Percentiles rank a stretch among this genome's conserved stretches.
These are phyloP conservation scores for Penicillium argentinense DNA, from an alignment of 495 filamentous ascomycete genomes.

Conservation along the genomic window DNA sequence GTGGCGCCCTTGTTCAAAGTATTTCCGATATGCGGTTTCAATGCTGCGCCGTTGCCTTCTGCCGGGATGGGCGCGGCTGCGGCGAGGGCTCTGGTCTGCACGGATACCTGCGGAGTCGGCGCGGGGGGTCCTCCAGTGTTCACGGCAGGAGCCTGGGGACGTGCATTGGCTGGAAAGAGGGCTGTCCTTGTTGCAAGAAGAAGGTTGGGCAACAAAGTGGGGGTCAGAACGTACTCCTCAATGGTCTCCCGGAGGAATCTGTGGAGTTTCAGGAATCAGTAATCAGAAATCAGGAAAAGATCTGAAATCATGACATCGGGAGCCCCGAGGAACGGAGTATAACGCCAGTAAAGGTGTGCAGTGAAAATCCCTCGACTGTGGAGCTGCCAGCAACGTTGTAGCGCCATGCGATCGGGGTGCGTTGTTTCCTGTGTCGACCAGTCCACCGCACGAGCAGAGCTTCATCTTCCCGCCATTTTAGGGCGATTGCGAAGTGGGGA, in stretches of 20 bases:
- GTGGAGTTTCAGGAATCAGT: slow-evolving; percentile 28
- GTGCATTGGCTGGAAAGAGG: slow-evolving; percentile 77
- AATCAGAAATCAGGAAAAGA: slow-evolving; percentile 3
- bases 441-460: slow-evolving; percentile 9
- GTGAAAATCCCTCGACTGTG: slow-evolving; percentile 20
- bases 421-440: slow-evolving; percentile 8
- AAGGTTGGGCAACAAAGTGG: slow-evolving; percentile 67
- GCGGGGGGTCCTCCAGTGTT: slow-evolving; percentile 20
- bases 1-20: no score
- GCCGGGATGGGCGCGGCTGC: slow-evolving; percentile 4
- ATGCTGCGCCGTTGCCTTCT: slow-evolving; percentile 1
- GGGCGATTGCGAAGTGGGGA: slow-evolving; percentile 22
- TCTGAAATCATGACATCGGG: slow-evolving; percentile 24
- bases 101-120: slow-evolving; percentile 31
- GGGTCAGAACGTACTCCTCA: slow-evolving; percentile 61
- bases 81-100: slow-evolving; percentile 22
- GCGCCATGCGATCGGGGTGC: slow-evolving; percentile 1
- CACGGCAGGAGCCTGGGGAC: slow-evolving; percentile 31
- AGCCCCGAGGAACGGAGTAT: slow-evolving; percentile 6
- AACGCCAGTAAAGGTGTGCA: slow-evolving; percentile 13
- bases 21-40: slow-evolving; percentile 19
- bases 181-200: slow-evolving; percentile 69
- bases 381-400: slow-evolving; percentile 19
- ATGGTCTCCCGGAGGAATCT: slow-evolving; percentile 77
- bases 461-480: slow-evolving; percentile 14